A percentile compares a stretch with the other conserved stretches of the same genome.
These are phyloP conservation scores for Rutstroemia sp. DNA, from an alignment of 2,329 filamentous ascomycete genomes.

Conservation along the genomic window DNA sequence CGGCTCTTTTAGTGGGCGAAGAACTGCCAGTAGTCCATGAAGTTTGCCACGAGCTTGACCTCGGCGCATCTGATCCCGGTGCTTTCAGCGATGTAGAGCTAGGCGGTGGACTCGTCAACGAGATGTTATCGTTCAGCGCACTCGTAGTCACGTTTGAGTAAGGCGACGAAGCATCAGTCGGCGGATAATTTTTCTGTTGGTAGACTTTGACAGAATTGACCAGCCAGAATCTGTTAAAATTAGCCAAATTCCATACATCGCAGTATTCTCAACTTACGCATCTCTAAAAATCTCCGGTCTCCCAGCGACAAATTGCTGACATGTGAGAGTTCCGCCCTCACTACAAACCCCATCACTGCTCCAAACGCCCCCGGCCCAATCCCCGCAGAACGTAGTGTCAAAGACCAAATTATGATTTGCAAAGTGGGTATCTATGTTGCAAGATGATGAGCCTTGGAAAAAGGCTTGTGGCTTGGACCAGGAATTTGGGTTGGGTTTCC, in stretches of 20 bases:
- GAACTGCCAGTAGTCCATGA: too few species aligned
- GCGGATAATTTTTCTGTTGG: background rate
- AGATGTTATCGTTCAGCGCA: too few species aligned
- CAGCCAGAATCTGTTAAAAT: background rate
- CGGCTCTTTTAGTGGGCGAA: too few species aligned
- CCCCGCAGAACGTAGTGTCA: conserved; percentile 78
- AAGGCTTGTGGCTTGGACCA: conserved; percentile 63
- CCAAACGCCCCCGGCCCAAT: conserved; percentile 64
- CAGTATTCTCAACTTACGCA: conserved; percentile 36
- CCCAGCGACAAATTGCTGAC: conserved; percentile 62
- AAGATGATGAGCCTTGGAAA: conserved; percentile 44
- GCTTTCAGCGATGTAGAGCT: too few species aligned
- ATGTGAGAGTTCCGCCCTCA: conserved; percentile 41
- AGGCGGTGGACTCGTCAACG: too few species aligned
- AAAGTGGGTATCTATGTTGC: conserved; percentile 66
- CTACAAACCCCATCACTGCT: conserved; percentile 43
- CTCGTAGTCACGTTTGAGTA: too few species aligned
- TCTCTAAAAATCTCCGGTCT: conserved; percentile 64
- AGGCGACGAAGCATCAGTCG: too few species aligned
- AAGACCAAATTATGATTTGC: conserved; percentile 67
- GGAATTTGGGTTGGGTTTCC: conserved; percentile 51
- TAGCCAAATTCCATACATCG: background rate
- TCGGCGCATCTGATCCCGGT: too few species aligned
- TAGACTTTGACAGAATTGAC: conserved; percentile 5
- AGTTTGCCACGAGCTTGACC: too few species aligned